Conservation (phyloP, 768 basidiomycete genomes). For the Boletus subcaerulescens region DNA sequence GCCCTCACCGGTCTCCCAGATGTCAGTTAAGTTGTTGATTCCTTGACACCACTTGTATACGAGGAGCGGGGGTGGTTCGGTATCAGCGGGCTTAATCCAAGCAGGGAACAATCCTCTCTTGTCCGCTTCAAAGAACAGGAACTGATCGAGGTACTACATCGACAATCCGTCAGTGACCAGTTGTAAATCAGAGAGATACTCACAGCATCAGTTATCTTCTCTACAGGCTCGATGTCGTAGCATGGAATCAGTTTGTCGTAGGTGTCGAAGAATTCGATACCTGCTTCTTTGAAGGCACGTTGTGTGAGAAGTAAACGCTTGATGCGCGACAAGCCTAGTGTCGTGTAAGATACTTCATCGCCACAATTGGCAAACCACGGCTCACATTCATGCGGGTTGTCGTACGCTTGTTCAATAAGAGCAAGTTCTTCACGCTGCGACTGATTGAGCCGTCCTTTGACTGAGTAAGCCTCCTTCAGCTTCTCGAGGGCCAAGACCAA, state of each 20-base stretch:
- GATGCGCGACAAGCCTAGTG: conserved; percentile 83
- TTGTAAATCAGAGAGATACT: conserved; percentile 26
- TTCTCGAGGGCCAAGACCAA: conserved; percentile 96
- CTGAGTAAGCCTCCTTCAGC: conserved; percentile 97
- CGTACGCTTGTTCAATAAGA: conserved; percentile 97
- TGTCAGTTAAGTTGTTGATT: conserved; percentile 96
- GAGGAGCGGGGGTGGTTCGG: conserved; percentile 92
- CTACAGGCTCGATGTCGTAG: conserved; percentile 98
- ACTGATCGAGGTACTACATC: conserved; percentile 87
- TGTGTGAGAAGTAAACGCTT: conserved; percentile 96
- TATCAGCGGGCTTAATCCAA: conserved; percentile 99
- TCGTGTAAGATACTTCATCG: conserved; percentile 3
- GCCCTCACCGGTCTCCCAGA: conserved; percentile 98
- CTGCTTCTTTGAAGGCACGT: conserved; percentile 97
- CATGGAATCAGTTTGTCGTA: conserved; percentile 98
- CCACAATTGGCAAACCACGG: not conserved
- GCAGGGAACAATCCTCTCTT: conserved; percentile 97
- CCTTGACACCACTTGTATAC: conserved; percentile 99
- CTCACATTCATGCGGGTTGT: conserved; percentile 97
- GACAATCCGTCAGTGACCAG: conserved; percentile 11
- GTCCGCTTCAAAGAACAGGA: conserved; percentile 98
- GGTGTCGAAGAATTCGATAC: conserved; percentile 96
- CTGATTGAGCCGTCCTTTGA: conserved; percentile 96
- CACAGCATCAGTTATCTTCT: conserved; percentile 98
- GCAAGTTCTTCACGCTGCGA: conserved; percentile 98